Percentiles rank a stretch among this genome's conserved stretches.
Evolutionary conservation across 2,329 filamentous ascomycete species (phyloP).

Genomic region (Calonectria naviculata): DNA sequence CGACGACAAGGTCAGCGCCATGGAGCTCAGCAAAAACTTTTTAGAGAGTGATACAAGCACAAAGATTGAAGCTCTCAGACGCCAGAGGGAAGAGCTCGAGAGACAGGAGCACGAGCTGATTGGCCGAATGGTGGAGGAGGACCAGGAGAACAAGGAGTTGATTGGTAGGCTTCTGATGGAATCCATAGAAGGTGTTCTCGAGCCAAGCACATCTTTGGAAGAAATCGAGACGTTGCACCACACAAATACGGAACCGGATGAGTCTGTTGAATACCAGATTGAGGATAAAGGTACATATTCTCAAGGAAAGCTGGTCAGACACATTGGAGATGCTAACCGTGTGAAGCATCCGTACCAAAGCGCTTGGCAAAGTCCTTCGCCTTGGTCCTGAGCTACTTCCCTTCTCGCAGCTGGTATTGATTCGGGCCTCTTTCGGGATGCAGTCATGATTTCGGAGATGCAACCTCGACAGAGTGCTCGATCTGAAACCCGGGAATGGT

Average conservation of each 20-base stretch:
- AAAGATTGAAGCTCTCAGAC: neutral
- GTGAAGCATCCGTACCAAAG: neutral
- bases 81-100: slow-evolving; percentile 1
- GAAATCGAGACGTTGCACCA: neutral
- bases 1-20: neutral
- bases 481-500: neutral
- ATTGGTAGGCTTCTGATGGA: neutral
- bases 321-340: neutral
- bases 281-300: neutral
- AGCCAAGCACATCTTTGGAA: neutral
- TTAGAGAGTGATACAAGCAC: neutral
- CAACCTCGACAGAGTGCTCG: neutral
- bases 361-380: neutral
- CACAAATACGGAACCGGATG: neutral
- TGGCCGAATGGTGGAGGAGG: neutral
- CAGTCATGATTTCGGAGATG: neutral
- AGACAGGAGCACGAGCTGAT: slow-evolving; percentile 4
- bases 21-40: slow-evolving; percentile 10
- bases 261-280: neutral
- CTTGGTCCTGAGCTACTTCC: neutral
- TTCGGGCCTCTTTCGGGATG: neutral
- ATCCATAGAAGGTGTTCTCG: neutral
- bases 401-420: neutral
- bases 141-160: neutral
- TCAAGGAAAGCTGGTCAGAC: neutral